Conservation (phyloP, 345 rosid genomes). For the Sonneratia alba region DNA sequence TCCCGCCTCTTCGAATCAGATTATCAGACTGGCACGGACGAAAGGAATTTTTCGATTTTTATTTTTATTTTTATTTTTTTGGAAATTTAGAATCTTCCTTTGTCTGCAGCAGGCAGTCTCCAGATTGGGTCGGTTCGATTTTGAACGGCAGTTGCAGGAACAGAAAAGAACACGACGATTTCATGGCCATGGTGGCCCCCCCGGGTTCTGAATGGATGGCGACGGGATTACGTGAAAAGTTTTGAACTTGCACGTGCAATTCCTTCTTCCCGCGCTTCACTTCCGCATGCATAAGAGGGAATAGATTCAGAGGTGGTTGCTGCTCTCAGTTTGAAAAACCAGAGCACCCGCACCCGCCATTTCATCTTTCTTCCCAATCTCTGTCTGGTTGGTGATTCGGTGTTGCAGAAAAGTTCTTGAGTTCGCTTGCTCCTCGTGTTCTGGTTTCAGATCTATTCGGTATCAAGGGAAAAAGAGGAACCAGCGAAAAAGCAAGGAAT, state of each 20-base stretch:
- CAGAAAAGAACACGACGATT: background rate
- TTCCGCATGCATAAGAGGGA: background rate
- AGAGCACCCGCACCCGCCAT: background rate
- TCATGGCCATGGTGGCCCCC: background rate
- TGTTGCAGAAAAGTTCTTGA: background rate
- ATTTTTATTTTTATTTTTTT: background rate
- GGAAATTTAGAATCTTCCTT: background rate
- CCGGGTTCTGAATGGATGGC: background rate
- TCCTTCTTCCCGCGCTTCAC: background rate
- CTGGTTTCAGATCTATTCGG: background rate
- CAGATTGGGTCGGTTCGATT: background rate
- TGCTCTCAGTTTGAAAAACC: background rate
- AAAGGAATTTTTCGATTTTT: background rate
- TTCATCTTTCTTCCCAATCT: background rate
- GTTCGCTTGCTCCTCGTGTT: background rate
- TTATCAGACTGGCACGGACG: background rate
- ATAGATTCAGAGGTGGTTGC: background rate
- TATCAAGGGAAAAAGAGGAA: background rate
- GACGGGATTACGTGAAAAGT: conserved; percentile 1
- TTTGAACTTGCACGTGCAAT: conserved; percentile 2
- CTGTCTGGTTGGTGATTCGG: background rate
- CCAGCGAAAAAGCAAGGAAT: background rate
- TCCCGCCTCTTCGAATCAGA: background rate
- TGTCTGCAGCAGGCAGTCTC: background rate
- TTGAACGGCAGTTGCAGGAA: background rate